These are phyloP conservation scores for Endoconidiophora laricicola DNA, from an alignment of 2,329 filamentous ascomycete species.

Conservation along the genomic window DNA sequence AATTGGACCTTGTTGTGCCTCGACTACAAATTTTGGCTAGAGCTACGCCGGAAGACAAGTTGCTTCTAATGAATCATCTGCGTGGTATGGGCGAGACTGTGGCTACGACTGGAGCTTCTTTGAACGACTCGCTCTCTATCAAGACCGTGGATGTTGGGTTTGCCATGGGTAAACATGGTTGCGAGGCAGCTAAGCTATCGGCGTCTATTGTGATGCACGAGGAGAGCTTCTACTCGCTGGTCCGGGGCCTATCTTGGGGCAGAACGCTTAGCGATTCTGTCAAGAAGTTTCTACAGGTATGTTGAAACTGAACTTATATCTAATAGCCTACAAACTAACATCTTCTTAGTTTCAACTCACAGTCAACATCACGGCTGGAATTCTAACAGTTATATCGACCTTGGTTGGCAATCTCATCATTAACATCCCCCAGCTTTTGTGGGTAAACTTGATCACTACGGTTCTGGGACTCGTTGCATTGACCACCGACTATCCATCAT, in stretches of 20 bases:
- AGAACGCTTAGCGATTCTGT: conserved; percentile 47
- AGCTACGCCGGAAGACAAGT: conserved; percentile 54
- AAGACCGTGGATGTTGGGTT: conserved; percentile 52
- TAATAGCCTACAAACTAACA: not conserved
- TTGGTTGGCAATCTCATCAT: conserved; percentile 36
- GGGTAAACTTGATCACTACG: conserved; percentile 46
- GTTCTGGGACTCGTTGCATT: conserved; percentile 38
- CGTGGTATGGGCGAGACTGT: conserved; percentile 50
- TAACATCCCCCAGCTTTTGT: conserved; percentile 40
- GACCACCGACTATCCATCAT: conserved; percentile 24
- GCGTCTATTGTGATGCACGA: conserved; percentile 46
- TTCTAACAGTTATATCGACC: conserved; percentile 40
- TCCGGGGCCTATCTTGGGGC: conserved; percentile 45
- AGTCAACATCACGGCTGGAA: conserved; percentile 43
- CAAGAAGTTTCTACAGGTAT: conserved; percentile 43
- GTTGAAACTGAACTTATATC: conserved; percentile 15
- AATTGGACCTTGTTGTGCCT: conserved; percentile 35
- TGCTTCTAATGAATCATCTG: conserved; percentile 45
- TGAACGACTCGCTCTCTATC: conserved; percentile 48
- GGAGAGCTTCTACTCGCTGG: conserved; percentile 46
- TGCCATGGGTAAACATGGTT: conserved; percentile 50
- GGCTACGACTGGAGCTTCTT: conserved; percentile 50
- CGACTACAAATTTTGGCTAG: conserved; percentile 51
- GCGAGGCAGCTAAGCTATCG: conserved; percentile 46
- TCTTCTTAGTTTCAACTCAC: conserved; percentile 36